Percentiles rank a stretch among this genome's conserved stretches.
Evolutionary conservation across 1,284 basidiomycete species (phyloP).

Genomic region (Apiotrichum sp.): DNA sequence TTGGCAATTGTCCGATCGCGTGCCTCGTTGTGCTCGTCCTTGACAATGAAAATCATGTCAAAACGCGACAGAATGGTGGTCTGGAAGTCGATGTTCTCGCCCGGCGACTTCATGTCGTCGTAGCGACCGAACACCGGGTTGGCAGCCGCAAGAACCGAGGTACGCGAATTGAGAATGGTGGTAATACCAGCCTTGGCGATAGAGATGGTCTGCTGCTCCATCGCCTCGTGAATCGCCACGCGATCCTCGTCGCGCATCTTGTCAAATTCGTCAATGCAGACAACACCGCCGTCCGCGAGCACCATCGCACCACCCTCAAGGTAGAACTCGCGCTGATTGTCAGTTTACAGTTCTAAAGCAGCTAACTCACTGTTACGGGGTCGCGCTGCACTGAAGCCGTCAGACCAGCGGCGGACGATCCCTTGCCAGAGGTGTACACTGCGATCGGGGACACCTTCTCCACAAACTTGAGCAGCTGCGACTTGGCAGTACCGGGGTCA

Average conservation of each 20-base stretch:
- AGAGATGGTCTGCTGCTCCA: constrained; percentile 99
- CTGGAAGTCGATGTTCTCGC: constrained; percentile 60
- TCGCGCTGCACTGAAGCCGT: constrained; percentile 98
- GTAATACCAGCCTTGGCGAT: constrained; percentile 99
- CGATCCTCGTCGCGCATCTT: constrained; percentile 99
- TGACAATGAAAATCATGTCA: constrained; percentile 99
- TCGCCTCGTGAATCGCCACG: constrained; percentile 98
- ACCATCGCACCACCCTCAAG: constrained; percentile 99
- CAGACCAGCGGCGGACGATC: constrained; percentile 93
- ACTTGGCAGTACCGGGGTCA: constrained; percentile 97
- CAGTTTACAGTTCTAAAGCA: not conserved
- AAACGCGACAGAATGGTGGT: constrained; percentile 98
- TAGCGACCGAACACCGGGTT: constrained; percentile 99
- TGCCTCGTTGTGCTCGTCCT: constrained; percentile 93
- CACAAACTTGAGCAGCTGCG: constrained; percentile 95
- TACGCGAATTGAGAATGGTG: constrained; percentile 92
- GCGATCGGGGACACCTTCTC: constrained; percentile 97
- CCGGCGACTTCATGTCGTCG: constrained; percentile 93
- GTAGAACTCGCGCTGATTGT: constrained; percentile 83
- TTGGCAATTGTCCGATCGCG: constrained; percentile 94
- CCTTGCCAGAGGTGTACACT: constrained; percentile 97
- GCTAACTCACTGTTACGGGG: constrained; percentile 64
- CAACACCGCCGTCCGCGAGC: constrained; percentile 94
- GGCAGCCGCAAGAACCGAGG: constrained; percentile 92
- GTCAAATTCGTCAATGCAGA: constrained; percentile 99